phyloP scores from a whole-genome alignment of 495 filamentous ascomycete species.

The Neurospora hispaniola region DNA sequence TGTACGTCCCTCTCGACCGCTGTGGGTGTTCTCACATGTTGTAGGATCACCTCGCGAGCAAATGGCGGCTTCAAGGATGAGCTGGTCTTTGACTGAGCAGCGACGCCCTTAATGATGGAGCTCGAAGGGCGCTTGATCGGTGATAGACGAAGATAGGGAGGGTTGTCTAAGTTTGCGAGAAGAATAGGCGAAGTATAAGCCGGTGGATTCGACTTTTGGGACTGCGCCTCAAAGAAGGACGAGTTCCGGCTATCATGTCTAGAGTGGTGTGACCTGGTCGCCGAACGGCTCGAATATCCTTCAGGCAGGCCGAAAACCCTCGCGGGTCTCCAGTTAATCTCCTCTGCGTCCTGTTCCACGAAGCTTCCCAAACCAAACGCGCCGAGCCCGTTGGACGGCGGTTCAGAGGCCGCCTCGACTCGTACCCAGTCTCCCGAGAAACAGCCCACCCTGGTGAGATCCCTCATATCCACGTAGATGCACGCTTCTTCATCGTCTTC shows the following conservation, averaged over 20 bases:
- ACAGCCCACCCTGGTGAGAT: constrained; percentile 78
- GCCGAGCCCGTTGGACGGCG: constrained; percentile 47
- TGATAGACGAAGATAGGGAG: constrained; percentile 63
- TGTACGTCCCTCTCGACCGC: constrained; percentile 78
- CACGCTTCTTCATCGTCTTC: constrained; percentile 81
- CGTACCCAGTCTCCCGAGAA: constrained; percentile 98
- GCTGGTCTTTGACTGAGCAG: constrained; percentile 36
- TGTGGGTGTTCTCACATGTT: constrained; percentile 79
- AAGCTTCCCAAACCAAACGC: constrained; percentile 45
- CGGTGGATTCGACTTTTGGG: constrained; percentile 42
- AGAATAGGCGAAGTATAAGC: constrained; percentile 79
- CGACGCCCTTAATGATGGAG: constrained; percentile 19
- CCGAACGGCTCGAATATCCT: constrained; percentile 42
- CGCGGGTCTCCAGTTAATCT: constrained; percentile 56
- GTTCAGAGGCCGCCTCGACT: constrained; percentile 61
- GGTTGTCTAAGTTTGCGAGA: constrained; percentile 68
- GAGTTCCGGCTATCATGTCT: constrained; percentile 37
- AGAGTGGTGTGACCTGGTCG: constrained; percentile 42
- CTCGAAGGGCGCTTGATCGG: constrained; percentile 42
- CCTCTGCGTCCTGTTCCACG: constrained; percentile 34
- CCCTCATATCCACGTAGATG: constrained; percentile 77
- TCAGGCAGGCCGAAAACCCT: constrained; percentile 84
- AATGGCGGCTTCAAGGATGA: constrained; percentile 55
- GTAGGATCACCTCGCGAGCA: constrained; percentile 83
- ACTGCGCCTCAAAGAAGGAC: constrained; percentile 46